Conservation (phyloP, 495 filamentous ascomycete genomes). For the Lophiotrema nucula region DNA sequence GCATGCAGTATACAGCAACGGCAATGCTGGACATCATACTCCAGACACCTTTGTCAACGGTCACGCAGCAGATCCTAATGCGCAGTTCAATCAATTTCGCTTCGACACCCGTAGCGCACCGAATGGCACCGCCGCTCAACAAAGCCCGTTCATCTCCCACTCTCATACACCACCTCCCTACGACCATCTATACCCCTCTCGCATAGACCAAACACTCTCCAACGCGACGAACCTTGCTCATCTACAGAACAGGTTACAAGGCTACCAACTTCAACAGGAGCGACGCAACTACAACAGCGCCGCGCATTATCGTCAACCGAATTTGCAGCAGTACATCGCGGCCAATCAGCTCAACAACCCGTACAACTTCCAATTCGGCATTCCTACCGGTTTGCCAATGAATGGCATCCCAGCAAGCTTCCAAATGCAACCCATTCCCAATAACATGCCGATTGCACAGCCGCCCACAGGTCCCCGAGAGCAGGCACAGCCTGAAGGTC, state of each 20-base stretch:
- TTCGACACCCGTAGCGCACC: conserved; percentile 34
- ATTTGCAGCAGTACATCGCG: conserved; percentile 34
- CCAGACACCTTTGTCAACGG: conserved; percentile 33
- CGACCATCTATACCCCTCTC: conserved; percentile 34
- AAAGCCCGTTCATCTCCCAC: conserved; percentile 41
- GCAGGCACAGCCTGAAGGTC: conserved; percentile 54
- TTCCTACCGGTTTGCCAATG: conserved; percentile 32
- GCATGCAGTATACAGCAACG: conserved; percentile 5
- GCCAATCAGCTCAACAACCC: conserved; percentile 27
- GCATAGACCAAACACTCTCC: conserved; percentile 42
- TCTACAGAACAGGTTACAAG: conserved; percentile 52
- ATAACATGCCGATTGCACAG: conserved; percentile 41
- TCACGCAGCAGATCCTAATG: conserved; percentile 25
- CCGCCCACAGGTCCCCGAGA: conserved; percentile 58
- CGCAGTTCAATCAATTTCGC: conserved; percentile 23
- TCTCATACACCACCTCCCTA: conserved; percentile 42
- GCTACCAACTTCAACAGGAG: conserved; percentile 42
- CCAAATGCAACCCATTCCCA: conserved; percentile 33
- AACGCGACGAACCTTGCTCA: conserved; percentile 47
- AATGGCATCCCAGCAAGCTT: conserved; percentile 37
- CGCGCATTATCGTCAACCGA: conserved; percentile 20
- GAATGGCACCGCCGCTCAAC: conserved; percentile 31
- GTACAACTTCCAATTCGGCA: conserved; percentile 32
- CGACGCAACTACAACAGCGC: conserved; percentile 29
- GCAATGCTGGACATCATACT: conserved; percentile 28